Conservation (phyloP, 306 rosid species). For the Begonia masoniana region DNA sequence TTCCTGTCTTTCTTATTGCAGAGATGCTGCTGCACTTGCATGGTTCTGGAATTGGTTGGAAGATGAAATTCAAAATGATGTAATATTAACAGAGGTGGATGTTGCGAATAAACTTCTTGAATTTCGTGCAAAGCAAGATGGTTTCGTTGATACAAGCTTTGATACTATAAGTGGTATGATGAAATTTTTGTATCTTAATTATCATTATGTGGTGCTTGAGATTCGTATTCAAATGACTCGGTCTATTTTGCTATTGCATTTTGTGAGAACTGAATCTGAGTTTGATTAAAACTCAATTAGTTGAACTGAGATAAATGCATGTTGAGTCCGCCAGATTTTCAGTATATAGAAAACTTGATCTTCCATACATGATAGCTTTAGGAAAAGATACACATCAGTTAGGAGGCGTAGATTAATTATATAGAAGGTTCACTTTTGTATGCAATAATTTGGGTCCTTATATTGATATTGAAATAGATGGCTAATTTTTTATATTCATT, state of each 20-base stretch:
- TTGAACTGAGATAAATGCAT: too few relatives aligned
- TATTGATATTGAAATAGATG: too few relatives aligned
- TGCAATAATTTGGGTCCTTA: too few relatives aligned
- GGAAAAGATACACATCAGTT: too few relatives aligned
- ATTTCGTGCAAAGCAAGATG: conserved; percentile 76
- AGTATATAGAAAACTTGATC: too few relatives aligned
- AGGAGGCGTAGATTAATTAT: too few relatives aligned
- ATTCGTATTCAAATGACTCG: not conserved
- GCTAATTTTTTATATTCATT: not conserved
- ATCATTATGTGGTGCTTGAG: not conserved
- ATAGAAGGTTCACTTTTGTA: too few relatives aligned
- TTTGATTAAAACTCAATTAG: too few relatives aligned
- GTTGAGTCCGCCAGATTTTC: too few relatives aligned
- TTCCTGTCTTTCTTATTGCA: conserved; percentile 17
- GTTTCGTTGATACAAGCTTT: conserved; percentile 88
- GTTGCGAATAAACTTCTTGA: conserved; percentile 83
- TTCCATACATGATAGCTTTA: too few relatives aligned
- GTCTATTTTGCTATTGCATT: too few relatives aligned
- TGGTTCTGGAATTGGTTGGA: conserved; percentile 95
- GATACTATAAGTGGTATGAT: conserved; percentile 78
- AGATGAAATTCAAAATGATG: conserved; percentile 42
- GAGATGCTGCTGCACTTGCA: conserved; percentile 92
- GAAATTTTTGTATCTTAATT: not conserved
- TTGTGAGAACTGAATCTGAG: too few relatives aligned
- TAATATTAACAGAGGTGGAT: conserved; percentile 60